Base-by-base conservation (phyloP, 1,139 yeast species). In the Candida anutae region DNA sequence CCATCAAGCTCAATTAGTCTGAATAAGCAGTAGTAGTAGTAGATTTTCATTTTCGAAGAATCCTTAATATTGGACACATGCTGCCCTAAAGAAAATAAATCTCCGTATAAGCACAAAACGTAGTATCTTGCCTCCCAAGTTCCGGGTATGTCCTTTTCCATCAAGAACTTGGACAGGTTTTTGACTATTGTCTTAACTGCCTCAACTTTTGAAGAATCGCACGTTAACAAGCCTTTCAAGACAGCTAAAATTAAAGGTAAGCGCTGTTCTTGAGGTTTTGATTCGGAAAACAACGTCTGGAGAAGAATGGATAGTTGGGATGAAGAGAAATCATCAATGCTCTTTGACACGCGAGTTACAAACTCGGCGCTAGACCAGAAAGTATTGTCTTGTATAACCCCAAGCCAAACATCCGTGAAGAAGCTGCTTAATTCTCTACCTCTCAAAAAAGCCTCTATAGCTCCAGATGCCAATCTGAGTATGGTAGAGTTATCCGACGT, bases 401-500 rank as follows among this genome's bases (percentile, higher is more conserved):
- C 29, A 10, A 56, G 51, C 79, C 82, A 77, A 10, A 62, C 46
- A 1, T 41, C 35, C 4, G 53, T 48, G 27, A 74, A 57, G 38
- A 80, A 79, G 4, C 52, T 49, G 6, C 52, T 53, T 24, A 75
- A 55, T 30, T 78, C 85, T 56, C 93, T 69, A 5, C 78, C 78
- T 38, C 60, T 68, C 4, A 64, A 56, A 42, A 65, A 70, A 8
- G 79, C 69, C 6, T 56, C 51, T 3, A 75, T 50, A 11, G 77
- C 37, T 15, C 58, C 54, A 2, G 48, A 42, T 27, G 68, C 64
- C n/a, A 72, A 43, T 1, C 33, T 31, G 5, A 39, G 33, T 6
- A 39, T 30, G 1, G 35, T 21, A 2, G 35, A 26, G 5, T 32
- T 29, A 9, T 34, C 32, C 6, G 28, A 21, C 11, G 26, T 6